Conservation (phyloP, 2,329 filamentous ascomycete genomes). For the Talaromyces pinophilus region DNA sequence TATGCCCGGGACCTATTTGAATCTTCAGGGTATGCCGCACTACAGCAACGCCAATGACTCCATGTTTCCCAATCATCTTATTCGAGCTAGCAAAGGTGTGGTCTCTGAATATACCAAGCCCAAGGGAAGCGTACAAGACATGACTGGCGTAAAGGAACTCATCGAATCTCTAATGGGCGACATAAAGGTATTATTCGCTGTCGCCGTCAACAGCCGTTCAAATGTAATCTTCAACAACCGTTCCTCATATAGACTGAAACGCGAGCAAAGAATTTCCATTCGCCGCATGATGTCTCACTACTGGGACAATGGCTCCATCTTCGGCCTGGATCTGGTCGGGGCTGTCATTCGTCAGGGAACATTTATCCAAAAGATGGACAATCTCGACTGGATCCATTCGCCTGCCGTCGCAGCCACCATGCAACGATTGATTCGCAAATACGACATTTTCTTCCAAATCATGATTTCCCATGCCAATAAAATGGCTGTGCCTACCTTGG, state of each 20-base stretch:
- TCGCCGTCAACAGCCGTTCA: conserved; percentile 35
- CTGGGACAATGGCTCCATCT: conserved; percentile 45
- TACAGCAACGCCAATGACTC: neutral
- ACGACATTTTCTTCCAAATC: conserved; percentile 49
- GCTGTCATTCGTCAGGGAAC: conserved; percentile 48
- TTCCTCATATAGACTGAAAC: conserved; percentile 2
- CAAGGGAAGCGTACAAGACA: neutral
- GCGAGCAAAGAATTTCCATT: conserved; percentile 35
- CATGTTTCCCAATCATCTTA: conserved; percentile 12
- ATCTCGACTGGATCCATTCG: conserved; percentile 76
- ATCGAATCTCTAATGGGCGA: conserved; percentile 53
- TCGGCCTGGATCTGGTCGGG: conserved; percentile 45
- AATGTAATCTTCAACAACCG: neutral
- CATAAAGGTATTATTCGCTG: conserved; percentile 40
- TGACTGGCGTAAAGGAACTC: neutral
- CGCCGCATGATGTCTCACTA: conserved; percentile 48
- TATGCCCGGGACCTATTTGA: conserved; percentile 69
- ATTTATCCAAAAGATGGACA: conserved; percentile 64
- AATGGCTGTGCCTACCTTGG: conserved; percentile 41
- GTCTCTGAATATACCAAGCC: neutral
- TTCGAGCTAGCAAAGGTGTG: neutral
- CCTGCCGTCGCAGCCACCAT: conserved; percentile 66
- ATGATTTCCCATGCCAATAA: conserved; percentile 38
- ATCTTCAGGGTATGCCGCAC: conserved; percentile 54
- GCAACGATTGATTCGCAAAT: conserved; percentile 61